A percentile compares a stretch with the other conserved stretches of the same genome.
Evolutionary conservation across 148 eudicot genomes (phyloP).

Genomic region (Chenopodium suecicum): DNA sequence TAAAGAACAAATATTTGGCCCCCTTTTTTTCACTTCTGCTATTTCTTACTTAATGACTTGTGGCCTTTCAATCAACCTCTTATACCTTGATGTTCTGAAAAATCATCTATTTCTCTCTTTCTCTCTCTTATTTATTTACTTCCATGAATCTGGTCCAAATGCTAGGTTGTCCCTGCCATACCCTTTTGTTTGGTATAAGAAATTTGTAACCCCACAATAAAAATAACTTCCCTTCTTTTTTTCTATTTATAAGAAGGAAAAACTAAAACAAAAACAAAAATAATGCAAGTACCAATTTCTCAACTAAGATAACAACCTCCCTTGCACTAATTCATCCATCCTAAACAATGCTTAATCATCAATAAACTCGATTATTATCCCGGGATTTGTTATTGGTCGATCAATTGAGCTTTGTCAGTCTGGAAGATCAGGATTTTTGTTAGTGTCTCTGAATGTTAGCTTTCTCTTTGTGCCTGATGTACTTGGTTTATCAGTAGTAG

Average conservation of each 20-base stretch:
- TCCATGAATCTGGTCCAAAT: slow-evolving; percentile 24
- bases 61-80: slow-evolving; percentile 35
- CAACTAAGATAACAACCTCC: background rate
- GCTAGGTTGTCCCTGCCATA: slow-evolving; percentile 36
- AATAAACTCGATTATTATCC: slow-evolving; percentile 9
- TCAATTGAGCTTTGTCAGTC: slow-evolving; percentile 1
- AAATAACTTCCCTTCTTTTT: slow-evolving; percentile 14
- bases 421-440: slow-evolving; percentile 7
- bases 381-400: no score
- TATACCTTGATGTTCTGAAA: slow-evolving; percentile 12
- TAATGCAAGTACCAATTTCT: slow-evolving; percentile 1
- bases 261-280: background rate
- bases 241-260: background rate
- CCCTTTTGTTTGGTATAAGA: slow-evolving; percentile 26
- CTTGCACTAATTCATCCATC: slow-evolving; percentile 16
- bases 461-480: slow-evolving; percentile 28
- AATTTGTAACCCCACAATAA: slow-evolving; percentile 28
- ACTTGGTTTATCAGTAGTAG: background rate
- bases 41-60: slow-evolving; percentile 19
- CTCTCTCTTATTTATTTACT: slow-evolving; percentile 32
- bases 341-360: slow-evolving; percentile 7
- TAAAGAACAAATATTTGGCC: slow-evolving; percentile 26
- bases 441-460: slow-evolving; percentile 28
- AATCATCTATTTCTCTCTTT: background rate
- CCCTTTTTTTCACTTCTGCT: slow-evolving; percentile 7